Percentiles rank a stretch among this genome's conserved stretches.
Evolutionary conservation across 2,329 filamentous ascomycete genomes (phyloP).

Genomic region (Fusarium duplospermum): DNA sequence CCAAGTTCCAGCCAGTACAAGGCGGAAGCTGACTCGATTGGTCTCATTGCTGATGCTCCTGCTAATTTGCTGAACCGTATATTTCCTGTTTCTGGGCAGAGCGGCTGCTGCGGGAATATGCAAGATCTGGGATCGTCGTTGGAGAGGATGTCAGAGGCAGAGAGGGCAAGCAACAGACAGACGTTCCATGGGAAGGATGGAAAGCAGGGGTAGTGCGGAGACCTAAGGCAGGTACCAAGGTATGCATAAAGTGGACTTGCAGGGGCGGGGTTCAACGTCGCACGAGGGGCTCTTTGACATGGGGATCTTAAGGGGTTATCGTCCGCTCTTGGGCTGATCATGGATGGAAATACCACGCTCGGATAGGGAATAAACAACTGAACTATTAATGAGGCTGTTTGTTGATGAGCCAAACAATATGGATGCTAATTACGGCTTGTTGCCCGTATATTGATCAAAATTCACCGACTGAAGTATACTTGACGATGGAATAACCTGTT

Average conservation of each 20-base stretch:
- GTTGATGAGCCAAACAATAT: background rate
- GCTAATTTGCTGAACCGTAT: slow-evolving; percentile 20
- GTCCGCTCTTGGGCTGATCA: slow-evolving; percentile 10
- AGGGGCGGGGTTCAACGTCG: slow-evolving; percentile 27
- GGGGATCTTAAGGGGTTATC: slow-evolving; percentile 23
- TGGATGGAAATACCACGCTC: slow-evolving; percentile 25
- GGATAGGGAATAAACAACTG: slow-evolving; percentile 3
- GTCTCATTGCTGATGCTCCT: slow-evolving; percentile 28
- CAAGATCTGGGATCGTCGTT: slow-evolving; percentile 17
- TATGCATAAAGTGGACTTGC: slow-evolving; percentile 39
- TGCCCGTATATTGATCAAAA: background rate
- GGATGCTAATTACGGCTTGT: background rate
- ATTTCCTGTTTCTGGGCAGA: slow-evolving; percentile 12
- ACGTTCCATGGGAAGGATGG: slow-evolving; percentile 8
- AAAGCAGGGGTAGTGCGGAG: slow-evolving; percentile 16
- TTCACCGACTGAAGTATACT: background rate
- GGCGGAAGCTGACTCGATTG: slow-evolving; percentile 9
- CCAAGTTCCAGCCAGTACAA: background rate
- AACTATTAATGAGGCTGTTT: slow-evolving; percentile 3
- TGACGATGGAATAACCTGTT: background rate
- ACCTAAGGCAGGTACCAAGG: slow-evolving; percentile 2
- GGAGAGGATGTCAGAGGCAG: background rate
- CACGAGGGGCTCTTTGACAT: slow-evolving; percentile 19
- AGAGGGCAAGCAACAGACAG: background rate
- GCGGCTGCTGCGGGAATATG: slow-evolving; percentile 2